phyloP scores from a whole-genome alignment of 2,329 filamentous ascomycete species.

The Trichoderma sp. region DNA sequence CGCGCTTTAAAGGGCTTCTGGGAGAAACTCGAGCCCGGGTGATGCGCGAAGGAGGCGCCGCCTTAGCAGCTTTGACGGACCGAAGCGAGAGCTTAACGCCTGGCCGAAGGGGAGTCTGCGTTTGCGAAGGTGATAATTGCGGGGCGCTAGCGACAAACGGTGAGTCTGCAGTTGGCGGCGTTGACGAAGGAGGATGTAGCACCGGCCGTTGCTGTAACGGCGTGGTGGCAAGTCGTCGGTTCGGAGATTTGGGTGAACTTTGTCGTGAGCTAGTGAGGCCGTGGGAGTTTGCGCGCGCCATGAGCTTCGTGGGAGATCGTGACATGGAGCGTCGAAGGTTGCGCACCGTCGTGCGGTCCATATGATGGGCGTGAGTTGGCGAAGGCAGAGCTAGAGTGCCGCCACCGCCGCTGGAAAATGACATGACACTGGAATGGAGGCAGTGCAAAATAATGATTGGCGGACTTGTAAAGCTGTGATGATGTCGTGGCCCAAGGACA shows the following conservation, averaged over 20 bases:
- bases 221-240: conserved; percentile 45
- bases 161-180: conserved; percentile 39
- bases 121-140: conserved; percentile 55
- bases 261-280: conserved; percentile 51
- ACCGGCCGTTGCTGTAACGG: conserved; percentile 37
- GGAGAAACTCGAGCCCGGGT: conserved; percentile 70
- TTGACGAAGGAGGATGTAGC: conserved; percentile 38
- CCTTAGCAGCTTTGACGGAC: conserved; percentile 62
- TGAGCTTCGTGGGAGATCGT: conserved; percentile 89
- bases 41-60: conserved; percentile 47
- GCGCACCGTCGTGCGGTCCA: conserved; percentile 80
- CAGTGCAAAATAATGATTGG: conserved; percentile 24
- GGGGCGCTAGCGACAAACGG: conserved; percentile 35
- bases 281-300: conserved; percentile 54
- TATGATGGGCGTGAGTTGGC: conserved; percentile 78
- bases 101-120: conserved; percentile 66
- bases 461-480: conserved; percentile 24
- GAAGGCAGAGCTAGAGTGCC: conserved; percentile 85
- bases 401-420: conserved; percentile 62
- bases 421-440: conserved; percentile 48
- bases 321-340: conserved; percentile 86
- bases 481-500: conserved; percentile 32
- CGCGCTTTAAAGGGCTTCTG: conserved; percentile 79
- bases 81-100: conserved; percentile 67
- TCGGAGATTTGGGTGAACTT: conserved; percentile 54